These are phyloP conservation scores for Rhizopogon rudus DNA, from an alignment of 768 basidiomycete genomes.

Conservation along the genomic window DNA sequence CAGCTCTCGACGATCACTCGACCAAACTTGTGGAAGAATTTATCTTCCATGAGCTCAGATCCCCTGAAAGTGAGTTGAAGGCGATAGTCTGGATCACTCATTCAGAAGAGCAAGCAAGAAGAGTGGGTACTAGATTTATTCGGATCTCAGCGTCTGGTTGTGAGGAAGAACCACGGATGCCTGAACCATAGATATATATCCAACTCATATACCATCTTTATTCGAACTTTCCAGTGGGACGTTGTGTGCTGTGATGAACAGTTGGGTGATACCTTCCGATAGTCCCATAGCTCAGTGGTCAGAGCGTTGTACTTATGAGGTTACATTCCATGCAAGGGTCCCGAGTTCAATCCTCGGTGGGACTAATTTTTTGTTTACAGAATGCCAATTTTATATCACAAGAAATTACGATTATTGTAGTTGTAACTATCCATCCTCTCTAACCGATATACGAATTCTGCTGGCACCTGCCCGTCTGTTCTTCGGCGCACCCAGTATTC, in stretches of 20 bases:
- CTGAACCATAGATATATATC: constrained; percentile 19
- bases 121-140: constrained; percentile 69
- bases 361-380: constrained; percentile 36
- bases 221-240: too few relatives aligned
- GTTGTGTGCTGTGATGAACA: background rate
- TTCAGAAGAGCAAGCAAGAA: constrained; percentile 70
- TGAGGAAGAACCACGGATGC: constrained; percentile 30
- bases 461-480: constrained; percentile 17
- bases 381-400: background rate
- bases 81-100: constrained; percentile 88
- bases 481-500: constrained; percentile 16
- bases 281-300: constrained; percentile 58
- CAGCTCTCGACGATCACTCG: constrained; percentile 72
- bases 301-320: constrained; percentile 62
- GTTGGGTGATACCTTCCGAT: background rate
- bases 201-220: too few relatives aligned
- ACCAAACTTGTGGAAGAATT: constrained; percentile 62
- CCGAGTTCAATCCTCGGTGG: constrained; percentile 62
- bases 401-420: constrained; percentile 5
- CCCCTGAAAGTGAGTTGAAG: constrained; percentile 47
- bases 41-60: constrained; percentile 47
- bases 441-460: constrained; percentile 11
- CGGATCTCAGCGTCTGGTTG: constrained; percentile 41
- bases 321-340: constrained; percentile 53
- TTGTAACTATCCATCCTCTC: constrained; percentile 1